Evolutionary conservation across 2,329 filamentous ascomycete species (phyloP), one percentile per base, ranked within the genome.

Genomic region (Paracoccidioides brasiliensis): DNA sequence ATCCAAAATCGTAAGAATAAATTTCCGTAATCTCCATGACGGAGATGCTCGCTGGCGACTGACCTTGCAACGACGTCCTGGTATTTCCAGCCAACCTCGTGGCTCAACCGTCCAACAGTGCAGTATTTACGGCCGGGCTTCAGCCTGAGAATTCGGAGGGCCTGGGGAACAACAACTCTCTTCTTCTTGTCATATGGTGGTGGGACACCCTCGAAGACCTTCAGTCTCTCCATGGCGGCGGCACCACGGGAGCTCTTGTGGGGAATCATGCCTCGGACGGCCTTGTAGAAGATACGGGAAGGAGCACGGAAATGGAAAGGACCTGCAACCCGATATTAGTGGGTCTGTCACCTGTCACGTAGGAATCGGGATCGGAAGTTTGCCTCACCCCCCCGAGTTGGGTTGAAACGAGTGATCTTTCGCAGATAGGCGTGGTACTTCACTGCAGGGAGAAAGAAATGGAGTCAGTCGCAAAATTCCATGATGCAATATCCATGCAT

Each of bases 81-180:
- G 86, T 98, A 97, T 82, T 98, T 98, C 93, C 93, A 98, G 80
- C 93, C 93, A 72, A 97, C 93, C 82, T 98, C 93, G 79, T 96
- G 90, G 78, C 88, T 93, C 73, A 98, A 81, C 79, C 93, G 85
- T 69, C 93, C 93, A 68, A 98, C 91, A 65, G 90, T 95, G 88
- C 93, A 98, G 88, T 95, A 98, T 85, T 98, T 98, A 82, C 93
- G 90, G 74, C 93, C 93, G 71, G 93, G 93, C 84, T 96, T 94
- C 75, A 98, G 82, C 76, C 93, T 84, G 75, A 98, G 84, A 67
- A 98, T 86, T 73, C 93, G 86, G 72, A 98, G 84, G 69, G 93
- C 93, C 83, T 97, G 93, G 76, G 93, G 93, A 67, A 98, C 93
- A 67, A 98, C 93, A 79, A 97, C 87, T 79, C 95, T 88, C 89